Percentiles rank a stretch among this genome's conserved stretches.
phyloP scores from a whole-genome alignment of 805 yeast species.

The Candida xiaguanensis region DNA sequence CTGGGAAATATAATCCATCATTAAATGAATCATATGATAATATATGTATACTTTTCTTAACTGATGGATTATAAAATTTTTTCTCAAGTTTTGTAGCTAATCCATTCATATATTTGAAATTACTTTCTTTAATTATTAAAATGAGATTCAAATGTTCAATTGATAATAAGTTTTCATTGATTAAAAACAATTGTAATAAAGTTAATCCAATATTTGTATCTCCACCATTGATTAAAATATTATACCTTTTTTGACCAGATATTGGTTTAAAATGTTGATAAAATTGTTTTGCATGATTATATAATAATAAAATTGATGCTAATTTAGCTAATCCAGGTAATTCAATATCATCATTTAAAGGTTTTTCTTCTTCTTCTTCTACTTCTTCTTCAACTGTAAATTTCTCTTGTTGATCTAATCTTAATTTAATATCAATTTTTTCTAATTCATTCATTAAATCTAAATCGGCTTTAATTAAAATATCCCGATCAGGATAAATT shows the following conservation, averaged over 20 bases:
- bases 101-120: conserved; percentile 15
- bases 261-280: conserved; percentile 21
- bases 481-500: conserved; percentile 50
- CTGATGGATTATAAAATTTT: conserved; percentile 19
- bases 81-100: conserved; percentile 17
- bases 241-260: conserved; percentile 17
- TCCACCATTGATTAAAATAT: conserved; percentile 40
- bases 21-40: conserved; percentile 32
- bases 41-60: conserved; percentile 19
- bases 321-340: conserved; percentile 32
- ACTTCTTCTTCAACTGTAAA: conserved; percentile 13
- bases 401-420: conserved; percentile 10
- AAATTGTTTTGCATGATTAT: conserved; percentile 36
- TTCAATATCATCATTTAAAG: conserved; percentile 7
- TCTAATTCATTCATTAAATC: conserved; percentile 18
- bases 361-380: conserved; percentile 9
- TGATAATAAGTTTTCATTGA: conserved; percentile 1
- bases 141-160: conserved; percentile 19
- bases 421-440: conserved; percentile 21
- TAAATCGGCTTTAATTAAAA: conserved; percentile 25
- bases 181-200: conserved; percentile 25
- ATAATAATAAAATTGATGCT: conserved; percentile 29
- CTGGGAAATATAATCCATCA: conserved; percentile 32
- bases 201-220: conserved; percentile 38
- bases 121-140: conserved; percentile 25